Evolutionary conservation across 2,329 filamentous ascomycete species (phyloP), one percentile per base, ranked within the genome.

Genomic region (Neonectria magnoliae): DNA sequence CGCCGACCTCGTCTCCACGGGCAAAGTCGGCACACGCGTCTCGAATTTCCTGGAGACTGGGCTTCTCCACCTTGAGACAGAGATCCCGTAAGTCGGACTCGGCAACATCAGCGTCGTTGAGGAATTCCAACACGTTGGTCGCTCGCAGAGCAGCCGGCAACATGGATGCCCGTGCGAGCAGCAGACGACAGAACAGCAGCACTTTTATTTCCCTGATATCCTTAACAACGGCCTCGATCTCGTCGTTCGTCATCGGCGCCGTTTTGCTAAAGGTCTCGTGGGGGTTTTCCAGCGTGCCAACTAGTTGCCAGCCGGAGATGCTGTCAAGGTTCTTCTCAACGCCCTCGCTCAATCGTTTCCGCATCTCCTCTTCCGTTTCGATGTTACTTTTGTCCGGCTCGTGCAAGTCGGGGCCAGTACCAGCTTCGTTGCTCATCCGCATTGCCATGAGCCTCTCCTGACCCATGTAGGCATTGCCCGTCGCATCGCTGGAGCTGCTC

Each of bases 11-110:
- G 13, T 75, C 69, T 4, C 68, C 68, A 0, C 73, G 71, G 0
- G 75, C 70, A 20, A 76, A 76, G 31, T 76, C 75, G 29, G 75
- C 75, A 31, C 75, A 76, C 5, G 74, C 74, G 20, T 76, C 75
- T 60, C 75, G 70, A 8, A 76, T 73, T 4, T 71, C 60, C 18
- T 76, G 73, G 0, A 76, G 68, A 20, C 61, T 70, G 5, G 75
- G 75, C 2, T 73, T 65, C 10, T 71, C 68, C 2, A 76, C 64
- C 22, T 74, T 76, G 13, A 76, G 51, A 42, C 72, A 76, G 13
- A 76, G 64, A 50, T 76, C 75, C 8, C 73, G 67, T 6, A 76
- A 42, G 36, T 75, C 72, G 5, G 70, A 64, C 18, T 76, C 72
- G 2, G 72, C 53, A 3, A 76, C 60, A 10, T 69, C 61, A 6